Evolutionary conservation across 768 basidiomycete genomes (phyloP).

Genomic region (Mrakia frigida): DNA sequence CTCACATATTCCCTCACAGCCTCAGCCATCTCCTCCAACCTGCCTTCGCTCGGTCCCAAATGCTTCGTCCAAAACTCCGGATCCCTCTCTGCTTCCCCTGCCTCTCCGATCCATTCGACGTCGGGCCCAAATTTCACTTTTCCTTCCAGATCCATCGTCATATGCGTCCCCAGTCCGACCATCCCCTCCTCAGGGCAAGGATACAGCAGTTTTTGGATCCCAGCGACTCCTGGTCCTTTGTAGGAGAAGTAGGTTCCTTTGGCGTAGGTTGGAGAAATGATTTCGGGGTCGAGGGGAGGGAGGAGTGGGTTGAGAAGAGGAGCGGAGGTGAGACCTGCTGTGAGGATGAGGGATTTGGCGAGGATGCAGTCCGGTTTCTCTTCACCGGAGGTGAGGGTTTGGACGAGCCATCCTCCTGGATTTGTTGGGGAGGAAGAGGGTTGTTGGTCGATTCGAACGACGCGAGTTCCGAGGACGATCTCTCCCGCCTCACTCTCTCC

Average conservation of each 20-base stretch:
- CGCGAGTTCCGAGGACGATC: constrained; percentile 70
- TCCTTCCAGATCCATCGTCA: constrained; percentile 77
- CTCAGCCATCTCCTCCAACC: constrained; percentile 58
- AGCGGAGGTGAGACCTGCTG: constrained; percentile 39
- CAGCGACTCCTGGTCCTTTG: constrained; percentile 65
- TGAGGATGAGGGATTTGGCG: constrained; percentile 31
- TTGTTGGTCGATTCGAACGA: constrained; percentile 80
- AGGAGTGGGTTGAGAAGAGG: constrained; percentile 38
- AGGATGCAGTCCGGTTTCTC: constrained; percentile 30
- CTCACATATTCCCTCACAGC: constrained; percentile 64
- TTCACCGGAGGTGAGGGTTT: constrained; percentile 33
- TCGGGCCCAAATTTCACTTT: constrained; percentile 90
- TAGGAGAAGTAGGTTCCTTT: constrained; percentile 83
- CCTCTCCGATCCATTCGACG: constrained; percentile 65
- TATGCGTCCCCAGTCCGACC: constrained; percentile 83
- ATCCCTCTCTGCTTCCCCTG: constrained; percentile 45
- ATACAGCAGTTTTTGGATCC: constrained; percentile 75
- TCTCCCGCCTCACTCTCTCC: constrained; percentile 62
- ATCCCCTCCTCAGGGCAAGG: constrained; percentile 70
- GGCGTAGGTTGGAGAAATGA: constrained; percentile 35
- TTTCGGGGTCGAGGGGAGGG: constrained; percentile 29
- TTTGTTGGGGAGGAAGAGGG: constrained; percentile 33
- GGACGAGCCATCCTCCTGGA: constrained; percentile 32
- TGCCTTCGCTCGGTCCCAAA: constrained; percentile 59
- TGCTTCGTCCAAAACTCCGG: constrained; percentile 71